A percentile compares a stretch with the other conserved stretches of the same genome.
Evolutionary conservation across 164 flowering plant species (phyloP).

Genomic region (Vitis vinifera): ASM3070453v1 NC_081810.1:19925501-19926000

Average conservation of each 20-base stretch:
- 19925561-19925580: constrained; percentile 19
- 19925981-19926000: constrained; percentile 23
- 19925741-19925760: constrained; percentile 13
- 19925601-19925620: constrained; percentile 8
- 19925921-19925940: constrained; percentile 9
- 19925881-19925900: constrained; percentile 8
- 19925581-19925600: background rate
- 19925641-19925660: constrained; percentile 1
- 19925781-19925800: constrained; percentile 7
- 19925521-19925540: constrained; percentile 9
- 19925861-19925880: constrained; percentile 5
- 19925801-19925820: constrained; percentile 11
- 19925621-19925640: background rate
- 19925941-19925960: constrained; percentile 4
- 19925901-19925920: constrained; percentile 18
- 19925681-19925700: constrained; percentile 10
- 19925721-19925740: constrained; percentile 4
- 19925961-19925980: constrained; percentile 14
- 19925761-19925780: constrained; percentile 7
- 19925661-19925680: background rate
- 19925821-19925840: background rate
- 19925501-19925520: constrained; percentile 13
- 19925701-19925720: constrained; percentile 1
- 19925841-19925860: constrained; percentile 5
- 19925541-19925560: constrained; percentile 15